Conservation (phyloP, 2,329 filamentous ascomycete genomes). For the Beauveria australis region DNA sequence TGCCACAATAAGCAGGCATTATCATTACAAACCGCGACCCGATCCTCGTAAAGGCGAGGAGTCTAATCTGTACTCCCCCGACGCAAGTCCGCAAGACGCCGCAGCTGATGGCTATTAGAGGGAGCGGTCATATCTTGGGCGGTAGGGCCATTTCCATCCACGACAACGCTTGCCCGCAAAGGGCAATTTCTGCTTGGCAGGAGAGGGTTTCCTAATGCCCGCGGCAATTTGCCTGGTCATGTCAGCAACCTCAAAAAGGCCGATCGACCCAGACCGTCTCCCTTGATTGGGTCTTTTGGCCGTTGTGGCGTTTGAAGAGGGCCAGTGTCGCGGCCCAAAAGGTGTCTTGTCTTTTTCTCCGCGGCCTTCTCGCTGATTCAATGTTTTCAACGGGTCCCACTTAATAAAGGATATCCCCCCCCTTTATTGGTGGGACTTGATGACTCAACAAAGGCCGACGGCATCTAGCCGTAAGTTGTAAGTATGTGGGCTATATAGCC, state of each 20-base stretch:
- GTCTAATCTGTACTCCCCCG: not conserved
- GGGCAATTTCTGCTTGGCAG: not conserved
- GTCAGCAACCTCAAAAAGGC: not conserved
- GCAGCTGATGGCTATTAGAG: not conserved
- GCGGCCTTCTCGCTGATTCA: not conserved
- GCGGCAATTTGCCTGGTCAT: not conserved
- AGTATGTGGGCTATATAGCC: not conserved
- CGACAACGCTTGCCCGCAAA: not conserved
- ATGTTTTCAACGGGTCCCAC: not conserved
- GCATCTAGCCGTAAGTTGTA: not conserved
- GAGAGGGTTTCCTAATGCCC: not conserved
- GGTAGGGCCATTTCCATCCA: not conserved
- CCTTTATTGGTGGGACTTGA: not conserved
- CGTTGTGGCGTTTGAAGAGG: too few relatives aligned
- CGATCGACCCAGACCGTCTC: not conserved
- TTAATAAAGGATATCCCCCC: too few relatives aligned
- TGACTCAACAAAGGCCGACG: conserved; percentile 4
- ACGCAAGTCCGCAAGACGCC: not conserved
- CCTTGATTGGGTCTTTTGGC: too few relatives aligned
- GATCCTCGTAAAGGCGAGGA: not conserved
- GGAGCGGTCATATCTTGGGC: not conserved
- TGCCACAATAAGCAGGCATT: not conserved
- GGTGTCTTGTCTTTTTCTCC: too few relatives aligned
- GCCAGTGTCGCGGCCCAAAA: too few relatives aligned
- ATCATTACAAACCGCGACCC: not conserved